Conservation (phyloP, 495 filamentous ascomycete species). For the Penicillium atrosanguineum region DNA sequence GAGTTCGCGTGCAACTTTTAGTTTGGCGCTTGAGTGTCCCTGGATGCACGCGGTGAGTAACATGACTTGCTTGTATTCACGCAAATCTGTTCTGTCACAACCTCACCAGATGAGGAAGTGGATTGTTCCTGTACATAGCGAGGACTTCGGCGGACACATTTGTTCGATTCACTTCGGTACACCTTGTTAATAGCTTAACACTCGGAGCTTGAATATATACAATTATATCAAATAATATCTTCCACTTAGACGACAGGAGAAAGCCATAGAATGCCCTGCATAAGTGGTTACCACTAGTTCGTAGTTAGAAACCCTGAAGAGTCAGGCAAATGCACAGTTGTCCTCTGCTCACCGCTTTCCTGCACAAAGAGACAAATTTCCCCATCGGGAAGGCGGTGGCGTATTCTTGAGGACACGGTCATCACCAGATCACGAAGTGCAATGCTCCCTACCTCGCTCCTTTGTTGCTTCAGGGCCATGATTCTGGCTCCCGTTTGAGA, state of each 20-base stretch:
- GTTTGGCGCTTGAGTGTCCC: slow-evolving; percentile 44
- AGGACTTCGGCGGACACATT: neutral
- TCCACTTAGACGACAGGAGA: neutral
- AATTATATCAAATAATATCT: neutral
- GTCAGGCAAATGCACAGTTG: slow-evolving; percentile 9
- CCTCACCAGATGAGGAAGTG: neutral
- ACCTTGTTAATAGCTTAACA: slow-evolving; percentile 4
- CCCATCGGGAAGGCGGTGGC: slow-evolving; percentile 21
- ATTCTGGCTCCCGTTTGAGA: slow-evolving; percentile 14
- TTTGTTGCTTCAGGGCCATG: slow-evolving; percentile 28
- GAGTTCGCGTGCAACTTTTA: slow-evolving; percentile 37
- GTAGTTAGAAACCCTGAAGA: neutral
- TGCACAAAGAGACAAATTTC: slow-evolving; percentile 5
- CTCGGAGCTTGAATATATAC: slow-evolving; percentile 5
- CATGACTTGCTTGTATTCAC: neutral
- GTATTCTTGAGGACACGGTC: slow-evolving; percentile 29
- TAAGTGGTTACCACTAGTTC: neutral
- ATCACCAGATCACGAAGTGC: slow-evolving; percentile 33
- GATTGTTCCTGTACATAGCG: neutral
- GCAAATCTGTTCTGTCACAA: slow-evolving; percentile 11
- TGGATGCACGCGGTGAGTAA: slow-evolving; percentile 4
- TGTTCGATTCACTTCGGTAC: slow-evolving; percentile 7
- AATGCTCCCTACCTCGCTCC: slow-evolving; percentile 26
- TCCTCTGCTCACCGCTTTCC: slow-evolving; percentile 20
- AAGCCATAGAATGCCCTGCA: neutral